Percentiles rank a stretch among this genome's conserved stretches.
phyloP scores from a whole-genome alignment of 768 basidiomycete species.

The Coprinellus aureogranulatus region DNA sequence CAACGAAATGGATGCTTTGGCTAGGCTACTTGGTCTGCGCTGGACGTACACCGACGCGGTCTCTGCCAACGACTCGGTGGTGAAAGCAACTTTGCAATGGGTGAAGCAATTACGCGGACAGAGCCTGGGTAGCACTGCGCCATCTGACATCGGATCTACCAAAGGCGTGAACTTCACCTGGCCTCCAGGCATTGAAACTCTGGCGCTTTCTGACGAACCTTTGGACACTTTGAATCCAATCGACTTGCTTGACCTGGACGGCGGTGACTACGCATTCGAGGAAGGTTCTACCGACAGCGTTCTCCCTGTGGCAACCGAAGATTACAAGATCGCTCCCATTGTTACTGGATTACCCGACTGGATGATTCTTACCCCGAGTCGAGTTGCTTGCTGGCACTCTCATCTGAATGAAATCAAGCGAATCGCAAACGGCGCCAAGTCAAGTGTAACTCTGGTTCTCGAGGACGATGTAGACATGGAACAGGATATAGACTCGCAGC shows the following conservation, averaged over 20 bases:
- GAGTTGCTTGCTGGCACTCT: constrained; percentile 73
- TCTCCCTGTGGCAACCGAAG: neutral
- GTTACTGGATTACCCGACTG: constrained; percentile 35
- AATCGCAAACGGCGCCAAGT: constrained; percentile 28
- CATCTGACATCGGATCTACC: neutral
- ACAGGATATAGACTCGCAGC: constrained; percentile 46
- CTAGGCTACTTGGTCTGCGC: constrained; percentile 40
- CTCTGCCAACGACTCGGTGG: constrained; percentile 34
- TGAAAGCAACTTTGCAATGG: constrained; percentile 41
- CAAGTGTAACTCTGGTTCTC: constrained; percentile 45
- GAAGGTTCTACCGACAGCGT: neutral
- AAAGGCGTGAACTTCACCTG: constrained; percentile 24
- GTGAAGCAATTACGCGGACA: constrained; percentile 34
- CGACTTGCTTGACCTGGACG: constrained; percentile 11
- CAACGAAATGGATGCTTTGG: constrained; percentile 54
- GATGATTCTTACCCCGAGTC: constrained; percentile 53
- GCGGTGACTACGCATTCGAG: neutral
- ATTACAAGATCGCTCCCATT: neutral
- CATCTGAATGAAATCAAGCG: constrained; percentile 53
- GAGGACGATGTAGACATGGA: constrained; percentile 85
- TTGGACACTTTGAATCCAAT: constrained; percentile 26
- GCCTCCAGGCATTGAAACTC: constrained; percentile 35
- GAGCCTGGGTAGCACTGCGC: constrained; percentile 10
- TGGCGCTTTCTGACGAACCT: constrained; percentile 17
- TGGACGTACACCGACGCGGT: constrained; percentile 58